Conservation (phyloP, 176 grass and related monocot genomes). For the Paspalum vaginatum region DNA sequence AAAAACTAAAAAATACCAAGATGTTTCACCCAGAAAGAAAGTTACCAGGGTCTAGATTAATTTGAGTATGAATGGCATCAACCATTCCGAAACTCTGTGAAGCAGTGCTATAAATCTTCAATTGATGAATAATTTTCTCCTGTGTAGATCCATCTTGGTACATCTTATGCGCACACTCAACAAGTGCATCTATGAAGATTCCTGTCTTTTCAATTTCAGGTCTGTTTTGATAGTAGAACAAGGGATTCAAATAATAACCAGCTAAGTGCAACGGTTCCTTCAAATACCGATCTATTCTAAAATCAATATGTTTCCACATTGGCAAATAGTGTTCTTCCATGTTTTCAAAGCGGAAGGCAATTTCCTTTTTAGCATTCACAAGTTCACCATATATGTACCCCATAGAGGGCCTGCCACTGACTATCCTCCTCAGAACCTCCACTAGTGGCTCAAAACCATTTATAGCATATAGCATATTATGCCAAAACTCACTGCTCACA, state of each 20-base stretch:
- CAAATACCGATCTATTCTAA: neutral
- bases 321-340: slow-evolving; percentile 15
- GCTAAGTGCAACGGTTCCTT: slow-evolving; percentile 7
- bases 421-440: neutral
- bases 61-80: neutral
- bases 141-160: slow-evolving; percentile 7
- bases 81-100: neutral
- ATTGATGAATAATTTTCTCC: neutral
- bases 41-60: neutral
- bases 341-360: neutral
- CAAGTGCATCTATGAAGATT: slow-evolving; percentile 3
- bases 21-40: neutral
- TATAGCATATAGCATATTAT: slow-evolving; percentile 7
- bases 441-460: slow-evolving; percentile 15
- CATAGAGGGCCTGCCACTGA: neutral
- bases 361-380: neutral
- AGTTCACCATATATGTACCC: slow-evolving; percentile 13
- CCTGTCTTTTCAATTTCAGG: neutral
- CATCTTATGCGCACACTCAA: neutral
- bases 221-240: slow-evolving; percentile 11
- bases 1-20: neutral
- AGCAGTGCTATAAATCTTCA: neutral
- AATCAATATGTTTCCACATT: slow-evolving; percentile 9
- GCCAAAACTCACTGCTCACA: slow-evolving; percentile 12
- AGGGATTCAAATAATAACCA: slow-evolving; percentile 18